Base-by-base conservation (phyloP, 306 rosid genomes). In the Trifolium pratense region DNA sequence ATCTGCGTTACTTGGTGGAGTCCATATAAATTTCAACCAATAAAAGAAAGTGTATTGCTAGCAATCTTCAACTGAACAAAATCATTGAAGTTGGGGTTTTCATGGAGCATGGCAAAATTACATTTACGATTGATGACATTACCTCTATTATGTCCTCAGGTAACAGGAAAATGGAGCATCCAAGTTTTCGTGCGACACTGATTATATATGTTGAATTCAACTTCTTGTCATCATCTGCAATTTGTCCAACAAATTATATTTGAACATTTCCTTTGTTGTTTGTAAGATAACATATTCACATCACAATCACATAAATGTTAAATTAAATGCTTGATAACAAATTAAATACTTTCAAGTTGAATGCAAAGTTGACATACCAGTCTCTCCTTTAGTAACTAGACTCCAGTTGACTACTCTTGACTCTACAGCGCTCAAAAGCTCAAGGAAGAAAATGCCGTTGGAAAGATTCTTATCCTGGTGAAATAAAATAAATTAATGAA, bases 321-420 rank as follows among this genome's bases (percentile, higher is more conserved):
- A 77, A 73, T 66, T 51, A 59, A 45, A 49, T 40, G 72, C 21
- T 59, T 34, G 34, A 40, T 42, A 15, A 43, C 51, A 74, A 61
- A 66, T 37, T 40, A 52, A 15, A 68, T 75, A 36, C 68, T 67
- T 62, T 68, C 58, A 40, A 70, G 64, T 56, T 75, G 46, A 65
- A 69, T 18, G 32, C 46, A 62, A 76, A 64, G 73, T 63, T 73
- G 74, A 57, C 87, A 32, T 81, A 91, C 97, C 99, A 62, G 90
- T 94, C 75, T 94, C 99, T 75, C 99, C 99, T 78, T 84, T 88
- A 8, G 99, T 94, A 62, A 92, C 97, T 69, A 94, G 90, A 78
- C 87, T 89, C 99, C 99, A 94, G 74, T 94, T 94, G 67, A 94
- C 97, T 85, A 94, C 99, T 85, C 99, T 89, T 68, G 99, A 84